Base-by-base conservation (phyloP, 331 rosid species). In the Spiraea crenata region DNA sequence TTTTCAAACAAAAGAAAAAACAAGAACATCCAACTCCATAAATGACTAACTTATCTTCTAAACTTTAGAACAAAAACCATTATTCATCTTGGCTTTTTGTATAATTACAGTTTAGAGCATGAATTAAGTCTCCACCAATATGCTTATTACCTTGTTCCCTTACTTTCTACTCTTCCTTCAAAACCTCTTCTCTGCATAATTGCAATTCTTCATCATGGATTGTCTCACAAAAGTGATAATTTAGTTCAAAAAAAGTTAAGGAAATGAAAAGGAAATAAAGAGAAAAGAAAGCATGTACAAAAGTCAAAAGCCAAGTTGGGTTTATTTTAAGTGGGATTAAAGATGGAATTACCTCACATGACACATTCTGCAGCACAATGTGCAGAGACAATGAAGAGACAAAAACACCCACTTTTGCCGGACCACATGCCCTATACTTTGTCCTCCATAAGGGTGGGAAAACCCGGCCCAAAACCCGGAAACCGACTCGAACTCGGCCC, bases 321-420 rank as follows among this genome's bases (percentile, higher is more conserved):
- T 15, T 39, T 8, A 56, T 42, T 51, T 67, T 1, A 55, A 44
- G 65, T 42, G 50, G 17, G 63, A 38, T 57, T 46, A 72, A 48
- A 47, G 31, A 38, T 48, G 75, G 52, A 73, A 31, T 41, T 50
- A n/a, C 20, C 7, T 64, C 71, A 64, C 77, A 51, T 51, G 72
- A 38, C 72, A 67, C 41, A 37, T 31, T 48, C 48, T 46, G 52
- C 52, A 34, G n/a, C n/a, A n/a, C 57, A 66, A 2, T 46, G 41
- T 48, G 71, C 25, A 66, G 4, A 31, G 57, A 65, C 58, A 63
- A 8, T 51, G 44, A 45, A 35, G 69, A 62, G 76, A 72, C 76
- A 62, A 50, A 69, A 17, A 13, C 58, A 34, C 71, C 49, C 35
- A 7, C 6, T 70, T 16, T 5, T 42, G 65, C 74, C 74, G 56